A percentile compares a stretch with the other conserved stretches of the same genome.
Evolutionary conservation across 192 early-diverging fungal species (phyloP).

Genomic region (Entophlyctis luteolus): DNA sequence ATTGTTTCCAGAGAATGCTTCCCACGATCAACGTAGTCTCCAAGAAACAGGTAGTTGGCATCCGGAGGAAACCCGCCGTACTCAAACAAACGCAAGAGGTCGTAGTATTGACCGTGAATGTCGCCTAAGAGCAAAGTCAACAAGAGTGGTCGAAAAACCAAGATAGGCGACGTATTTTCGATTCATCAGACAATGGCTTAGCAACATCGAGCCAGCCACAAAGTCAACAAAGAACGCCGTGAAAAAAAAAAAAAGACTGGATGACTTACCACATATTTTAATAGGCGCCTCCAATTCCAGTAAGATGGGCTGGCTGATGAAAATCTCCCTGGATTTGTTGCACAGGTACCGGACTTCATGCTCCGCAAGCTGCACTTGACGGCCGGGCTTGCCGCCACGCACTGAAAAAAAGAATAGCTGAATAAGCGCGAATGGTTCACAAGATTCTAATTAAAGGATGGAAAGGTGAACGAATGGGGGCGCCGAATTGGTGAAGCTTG

Average conservation of each 20-base stretch:
- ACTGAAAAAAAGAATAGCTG: slow-evolving; percentile 52
- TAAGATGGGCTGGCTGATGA: slow-evolving; percentile 88
- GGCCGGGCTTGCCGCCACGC: slow-evolving; percentile 88
- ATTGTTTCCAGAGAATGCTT: slow-evolving; percentile 97
- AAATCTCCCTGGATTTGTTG: slow-evolving; percentile 88
- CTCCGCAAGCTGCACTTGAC: slow-evolving; percentile 92
- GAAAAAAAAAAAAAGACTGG: too few species aligned
- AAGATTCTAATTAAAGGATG: not conserved
- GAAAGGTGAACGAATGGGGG: too few species aligned
- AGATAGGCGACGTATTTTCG: too few species aligned
- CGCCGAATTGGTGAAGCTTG: too few species aligned
- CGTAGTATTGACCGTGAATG: slow-evolving; percentile 96
- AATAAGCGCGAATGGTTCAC: slow-evolving; percentile 1
- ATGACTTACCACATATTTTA: slow-evolving; percentile 82
- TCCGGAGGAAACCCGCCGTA: slow-evolving; percentile 95
- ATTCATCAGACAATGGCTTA: too few species aligned
- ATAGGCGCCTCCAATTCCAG: slow-evolving; percentile 91
- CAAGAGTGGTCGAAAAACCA: too few species aligned
- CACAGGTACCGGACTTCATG: slow-evolving; percentile 93
- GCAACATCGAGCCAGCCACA: too few species aligned
- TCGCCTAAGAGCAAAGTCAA: slow-evolving; percentile 62
- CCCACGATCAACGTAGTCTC: slow-evolving; percentile 96
- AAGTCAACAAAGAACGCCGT: too few species aligned
- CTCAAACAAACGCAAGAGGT: slow-evolving; percentile 90
- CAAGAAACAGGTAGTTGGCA: slow-evolving; percentile 94